Percentiles rank a stretch among this genome's conserved stretches.
phyloP scores from a whole-genome alignment of 176 grass and related monocot genomes.

The Zea luxurians region DNA sequence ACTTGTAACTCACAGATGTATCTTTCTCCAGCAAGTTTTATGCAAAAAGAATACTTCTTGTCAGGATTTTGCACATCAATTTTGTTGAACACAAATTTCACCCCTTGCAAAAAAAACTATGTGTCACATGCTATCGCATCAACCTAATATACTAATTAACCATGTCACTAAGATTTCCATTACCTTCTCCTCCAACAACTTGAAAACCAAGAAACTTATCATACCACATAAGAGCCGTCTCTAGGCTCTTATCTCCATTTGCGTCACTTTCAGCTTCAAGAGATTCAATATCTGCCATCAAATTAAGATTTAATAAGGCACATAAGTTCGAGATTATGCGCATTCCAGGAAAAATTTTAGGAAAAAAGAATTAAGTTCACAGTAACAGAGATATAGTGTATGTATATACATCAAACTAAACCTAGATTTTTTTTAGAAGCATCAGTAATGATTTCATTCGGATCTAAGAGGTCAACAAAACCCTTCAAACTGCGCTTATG shows the following conservation, averaged over 20 bases:
- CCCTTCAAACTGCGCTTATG: neutral
- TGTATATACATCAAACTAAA: neutral
- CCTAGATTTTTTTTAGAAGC: neutral
- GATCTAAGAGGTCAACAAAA: neutral
- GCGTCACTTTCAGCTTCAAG: constrained; percentile 53
- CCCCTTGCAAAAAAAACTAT: constrained; percentile 44
- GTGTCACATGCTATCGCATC: constrained; percentile 14
- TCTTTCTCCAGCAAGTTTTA: constrained; percentile 63
- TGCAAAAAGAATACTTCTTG: constrained; percentile 70
- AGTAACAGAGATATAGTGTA: neutral
- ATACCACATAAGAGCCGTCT: constrained; percentile 76
- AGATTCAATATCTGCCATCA: constrained; percentile 50
- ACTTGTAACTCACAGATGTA: constrained; percentile 67
- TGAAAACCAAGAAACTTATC: constrained; percentile 71
- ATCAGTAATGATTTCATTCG: neutral
- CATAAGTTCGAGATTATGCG: neutral
- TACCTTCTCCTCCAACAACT: constrained; percentile 76
- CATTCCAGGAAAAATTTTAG: neutral
- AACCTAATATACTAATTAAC: constrained; percentile 5
- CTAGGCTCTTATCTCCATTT: constrained; percentile 45
- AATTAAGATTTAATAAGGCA: constrained; percentile 34
- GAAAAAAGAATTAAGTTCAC: neutral
- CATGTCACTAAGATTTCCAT: neutral
- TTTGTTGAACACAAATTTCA: constrained; percentile 87
- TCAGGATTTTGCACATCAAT: constrained; percentile 56